Evolutionary conservation across 768 basidiomycete genomes (phyloP).

Genomic region (Tulasnella sp.): DNA sequence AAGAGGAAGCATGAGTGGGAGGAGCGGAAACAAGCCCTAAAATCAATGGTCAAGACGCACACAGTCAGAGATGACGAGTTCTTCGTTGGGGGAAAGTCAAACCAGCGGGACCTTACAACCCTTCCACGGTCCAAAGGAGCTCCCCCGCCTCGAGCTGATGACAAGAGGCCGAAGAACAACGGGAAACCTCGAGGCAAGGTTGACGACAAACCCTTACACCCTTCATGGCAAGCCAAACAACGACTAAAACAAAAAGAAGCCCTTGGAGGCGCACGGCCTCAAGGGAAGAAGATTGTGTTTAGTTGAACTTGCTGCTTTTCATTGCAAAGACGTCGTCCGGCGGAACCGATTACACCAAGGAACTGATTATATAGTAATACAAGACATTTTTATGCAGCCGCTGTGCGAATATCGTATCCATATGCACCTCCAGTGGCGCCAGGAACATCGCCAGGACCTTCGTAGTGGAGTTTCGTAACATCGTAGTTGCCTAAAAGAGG

Average conservation of each 20-base stretch:
- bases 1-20: constrained; percentile 37
- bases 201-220: constrained; percentile 54
- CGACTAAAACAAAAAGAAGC: constrained; percentile 47
- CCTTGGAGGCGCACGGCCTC: constrained; percentile 52
- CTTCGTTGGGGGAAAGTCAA: not conserved
- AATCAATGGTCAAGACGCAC: constrained; percentile 1
- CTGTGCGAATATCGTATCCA: constrained; percentile 64
- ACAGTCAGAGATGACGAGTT: constrained; percentile 5
- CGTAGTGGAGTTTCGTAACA: constrained; percentile 82
- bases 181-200: not conserved
- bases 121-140: not conserved
- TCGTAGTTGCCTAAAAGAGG: constrained; percentile 77
- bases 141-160: not conserved
- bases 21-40: not conserved
- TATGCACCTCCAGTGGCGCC: constrained; percentile 62
- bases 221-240: constrained; percentile 94
- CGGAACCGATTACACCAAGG: not conserved
- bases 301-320: constrained; percentile 27
- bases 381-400: not conserved
- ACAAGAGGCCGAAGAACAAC: not conserved
- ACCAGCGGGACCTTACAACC: not conserved
- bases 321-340: too few relatives aligned
- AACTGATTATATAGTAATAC: not conserved
- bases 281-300: constrained; percentile 76
- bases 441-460: constrained; percentile 64